These are phyloP conservation scores for Pistacia vera DNA, from an alignment of 345 rosid genomes.

Conservation along the genomic window DNA sequence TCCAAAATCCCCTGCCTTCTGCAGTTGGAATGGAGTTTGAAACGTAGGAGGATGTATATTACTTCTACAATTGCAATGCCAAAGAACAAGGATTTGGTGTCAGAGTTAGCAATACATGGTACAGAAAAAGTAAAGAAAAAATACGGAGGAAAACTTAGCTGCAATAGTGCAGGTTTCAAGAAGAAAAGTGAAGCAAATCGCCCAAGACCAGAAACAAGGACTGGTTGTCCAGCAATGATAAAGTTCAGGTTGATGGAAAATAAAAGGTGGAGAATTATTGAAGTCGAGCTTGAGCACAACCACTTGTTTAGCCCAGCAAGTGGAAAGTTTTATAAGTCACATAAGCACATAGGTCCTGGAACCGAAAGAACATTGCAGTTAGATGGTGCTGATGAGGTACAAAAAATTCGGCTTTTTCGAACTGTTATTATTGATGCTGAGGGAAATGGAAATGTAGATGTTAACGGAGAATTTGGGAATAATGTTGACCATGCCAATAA, in stretches of 20 bases:
- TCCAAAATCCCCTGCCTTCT: constrained; percentile 50
- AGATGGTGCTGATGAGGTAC: too few relatives aligned
- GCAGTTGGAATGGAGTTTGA: constrained; percentile 57
- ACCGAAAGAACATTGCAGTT: too few relatives aligned
- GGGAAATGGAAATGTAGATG: too few relatives aligned
- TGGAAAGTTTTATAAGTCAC: constrained; percentile 46
- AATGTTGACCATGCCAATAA: too few relatives aligned
- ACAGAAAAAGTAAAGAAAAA: constrained; percentile 41
- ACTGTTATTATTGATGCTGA: too few relatives aligned
- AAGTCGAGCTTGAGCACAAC: constrained; percentile 53
- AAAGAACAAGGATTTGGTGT: constrained; percentile 50
- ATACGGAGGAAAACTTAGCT: constrained; percentile 57
- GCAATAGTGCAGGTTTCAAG: constrained; percentile 58
- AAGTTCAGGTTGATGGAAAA: constrained; percentile 44
- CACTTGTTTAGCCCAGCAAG: constrained; percentile 41
- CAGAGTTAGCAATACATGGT: constrained; percentile 55
- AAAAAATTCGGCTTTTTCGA: too few relatives aligned
- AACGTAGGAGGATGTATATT: constrained; percentile 35
- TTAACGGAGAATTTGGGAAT: too few relatives aligned
- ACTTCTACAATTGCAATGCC: constrained; percentile 17
- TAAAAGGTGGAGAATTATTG: constrained; percentile 51
- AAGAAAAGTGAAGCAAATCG: constrained; percentile 56
- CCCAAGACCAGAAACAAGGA: constrained; percentile 51
- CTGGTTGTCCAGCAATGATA: constrained; percentile 52
- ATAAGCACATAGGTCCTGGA: constrained; percentile 11